Percentiles rank a stretch among this genome's conserved stretches.
phyloP scores from a whole-genome alignment of 495 filamentous ascomycete species.

The Aspergillus coremiiformis region DNA sequence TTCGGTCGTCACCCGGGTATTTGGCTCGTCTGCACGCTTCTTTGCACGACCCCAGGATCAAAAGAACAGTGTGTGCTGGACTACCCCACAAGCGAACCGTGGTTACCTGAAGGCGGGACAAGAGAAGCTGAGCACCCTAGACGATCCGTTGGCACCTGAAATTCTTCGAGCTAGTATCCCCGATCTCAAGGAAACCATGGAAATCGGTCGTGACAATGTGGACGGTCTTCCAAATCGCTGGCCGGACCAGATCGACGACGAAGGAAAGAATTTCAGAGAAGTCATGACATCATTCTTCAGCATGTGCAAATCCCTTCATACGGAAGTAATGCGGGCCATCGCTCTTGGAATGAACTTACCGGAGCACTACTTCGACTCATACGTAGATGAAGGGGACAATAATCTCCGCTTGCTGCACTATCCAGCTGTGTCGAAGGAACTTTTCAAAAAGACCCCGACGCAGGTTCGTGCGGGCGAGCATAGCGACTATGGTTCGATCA shows the following conservation, averaged over 20 bases:
- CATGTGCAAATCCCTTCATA: slow-evolving; percentile 66
- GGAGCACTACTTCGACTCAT: slow-evolving; percentile 69
- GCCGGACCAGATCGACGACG: slow-evolving; percentile 58
- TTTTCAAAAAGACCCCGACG: slow-evolving; percentile 62
- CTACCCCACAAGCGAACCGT: slow-evolving; percentile 63
- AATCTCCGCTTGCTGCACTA: slow-evolving; percentile 87
- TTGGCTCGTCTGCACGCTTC: slow-evolving; percentile 66
- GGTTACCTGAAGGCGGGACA: slow-evolving; percentile 71
- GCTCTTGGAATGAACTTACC: slow-evolving; percentile 75
- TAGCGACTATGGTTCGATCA: slow-evolving; percentile 83
- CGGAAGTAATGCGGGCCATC: slow-evolving; percentile 79
- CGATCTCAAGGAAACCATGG: slow-evolving; percentile 78
- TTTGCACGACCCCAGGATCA: slow-evolving; percentile 62
- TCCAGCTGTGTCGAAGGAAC: slow-evolving; percentile 56
- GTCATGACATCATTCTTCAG: slow-evolving; percentile 67
- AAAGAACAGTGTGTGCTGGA: slow-evolving; percentile 68
- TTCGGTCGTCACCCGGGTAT: slow-evolving; percentile 52
- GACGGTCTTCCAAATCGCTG: slow-evolving; percentile 67
- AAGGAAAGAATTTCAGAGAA: slow-evolving; percentile 58
- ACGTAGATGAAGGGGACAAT: slow-evolving; percentile 69
- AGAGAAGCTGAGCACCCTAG: slow-evolving; percentile 64
- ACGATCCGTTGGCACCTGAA: slow-evolving; percentile 50
- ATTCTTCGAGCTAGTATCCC: slow-evolving; percentile 52
- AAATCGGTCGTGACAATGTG: slow-evolving; percentile 73
- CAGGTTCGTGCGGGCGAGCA: slow-evolving; percentile 83